Base-by-base conservation (phyloP, 2,329 filamentous ascomycete species). In the Colletotrichum musicola region DNA sequence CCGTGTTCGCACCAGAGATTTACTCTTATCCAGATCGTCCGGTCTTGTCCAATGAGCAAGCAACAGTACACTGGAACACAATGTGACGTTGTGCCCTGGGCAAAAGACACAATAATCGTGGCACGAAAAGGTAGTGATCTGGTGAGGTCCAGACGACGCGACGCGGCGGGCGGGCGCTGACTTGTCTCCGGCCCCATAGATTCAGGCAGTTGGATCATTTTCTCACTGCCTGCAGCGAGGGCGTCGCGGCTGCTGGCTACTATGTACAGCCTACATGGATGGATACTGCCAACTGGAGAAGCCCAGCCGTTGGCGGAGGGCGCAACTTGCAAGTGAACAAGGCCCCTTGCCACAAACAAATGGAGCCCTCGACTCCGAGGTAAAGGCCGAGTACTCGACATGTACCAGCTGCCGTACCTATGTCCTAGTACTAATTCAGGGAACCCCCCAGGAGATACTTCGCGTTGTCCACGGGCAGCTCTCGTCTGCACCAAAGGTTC, bases 161-260 rank as follows among this genome's bases (percentile, higher is more conserved):
- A 14, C 16, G 40, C 13, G 42, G 40, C 47, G 54, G 35, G 25
- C 30, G 49, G 58, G 55, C 55, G 50, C 42, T 44, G 40, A 25
- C 30, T 59, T 18, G 42, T 65, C 40, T 22, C 27, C 27, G 40
- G 62, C 27, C 30, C 50, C 55, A 30, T 60, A 51, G 55, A 59
- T 38, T 65, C 54, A 50, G 62, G 47, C 55, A 56, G 49, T 65
- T 65, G 12, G 55, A 50, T 44, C 42, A 20, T 35, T 51, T 60
- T 49, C 25, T 46, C 65, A 51, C 62, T 61, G 60, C 55, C 55
- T 68, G 65, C 63, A 65, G 63, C 14, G n/a, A 65, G 51, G 18
- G 47, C 47, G 22, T 42, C 13, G 40, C 40, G 16, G 14, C 40
- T n/a, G 40, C 40, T 42, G 40, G 42, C 62, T 56, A 59, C 58